Evolutionary conservation across 345 rosid species (phyloP), one percentile per base, ranked within the genome.

Genomic region (Acer negundo): DNA sequence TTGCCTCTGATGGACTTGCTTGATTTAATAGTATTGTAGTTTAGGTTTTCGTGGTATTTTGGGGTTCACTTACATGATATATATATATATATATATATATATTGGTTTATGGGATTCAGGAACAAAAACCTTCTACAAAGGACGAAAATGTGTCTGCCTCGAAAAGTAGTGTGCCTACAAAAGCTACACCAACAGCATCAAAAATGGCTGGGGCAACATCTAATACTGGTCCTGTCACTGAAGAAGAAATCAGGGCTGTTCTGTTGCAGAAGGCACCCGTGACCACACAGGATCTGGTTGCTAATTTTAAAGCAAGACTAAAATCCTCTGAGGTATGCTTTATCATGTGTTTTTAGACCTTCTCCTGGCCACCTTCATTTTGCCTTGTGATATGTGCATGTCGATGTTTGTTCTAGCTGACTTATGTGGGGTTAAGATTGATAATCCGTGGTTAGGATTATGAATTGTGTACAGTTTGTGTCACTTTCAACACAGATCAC

Each of bases 231-330:
- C 93, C 94, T 44, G 97, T 94, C 80, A 88, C 97, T 44, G 98
- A 94, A 85, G 97, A 92, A 13, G 98, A 94, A 85, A 91, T 96
- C 67, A 89, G 93, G 63, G 92, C 94, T 67, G 94, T 93, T 77
- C 80, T 95, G 80, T 62, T 90, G 91, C 92, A 92, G 77, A 91
- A 85, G 80, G 86, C 90, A 23, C 96, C 91, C 24, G 88, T 95
- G 10, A 93, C 99, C 28, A 95, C 99, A 40, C 93, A 90, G 79
- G 97, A 90, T 65, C 94, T 96, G 81, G 98, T 96, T 69, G 92
- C 91, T 78, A 85, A 90, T 75, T 96, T 96, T 55, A 94, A 83
- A 82, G 87, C 94, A 23, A 88, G 97, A 71, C 90, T 94, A 26
- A 94, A 87, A 78, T 73, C 82, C 68, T 66, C 83, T 0, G 97